Percentiles rank a stretch among this genome's conserved stretches.
Evolutionary conservation across 2,329 filamentous ascomycete genomes (phyloP).

Genomic region (Alternaria arborescens): DNA sequence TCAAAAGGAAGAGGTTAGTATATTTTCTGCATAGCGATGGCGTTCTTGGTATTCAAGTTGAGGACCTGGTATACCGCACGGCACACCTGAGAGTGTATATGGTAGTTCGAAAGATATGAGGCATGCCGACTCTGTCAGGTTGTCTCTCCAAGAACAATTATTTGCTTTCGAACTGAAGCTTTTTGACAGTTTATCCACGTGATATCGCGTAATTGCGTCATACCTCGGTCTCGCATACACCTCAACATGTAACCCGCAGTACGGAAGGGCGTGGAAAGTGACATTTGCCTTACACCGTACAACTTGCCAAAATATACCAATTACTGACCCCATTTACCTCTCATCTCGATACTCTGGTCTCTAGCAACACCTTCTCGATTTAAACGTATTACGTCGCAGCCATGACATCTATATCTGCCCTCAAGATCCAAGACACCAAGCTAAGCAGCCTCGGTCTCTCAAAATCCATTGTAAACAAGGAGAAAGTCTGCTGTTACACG

Average conservation of each 20-base stretch:
- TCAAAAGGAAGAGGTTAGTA: slow-evolving; percentile 7
- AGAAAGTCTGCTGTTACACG: slow-evolving; percentile 40
- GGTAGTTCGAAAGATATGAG: slow-evolving; percentile 1
- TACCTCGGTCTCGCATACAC: slow-evolving; percentile 2
- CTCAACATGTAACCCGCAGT: neutral
- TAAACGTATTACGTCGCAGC: neutral
- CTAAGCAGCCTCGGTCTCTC: slow-evolving; percentile 37
- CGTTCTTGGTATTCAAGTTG: slow-evolving; percentile 27
- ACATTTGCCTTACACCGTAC: neutral
- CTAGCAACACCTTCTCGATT: neutral
- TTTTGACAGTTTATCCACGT: neutral
- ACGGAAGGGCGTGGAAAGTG: slow-evolving; percentile 5
- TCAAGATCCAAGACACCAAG: slow-evolving; percentile 41
- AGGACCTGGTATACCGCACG: neutral
- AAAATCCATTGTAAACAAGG: slow-evolving; percentile 37
- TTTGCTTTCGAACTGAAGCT: neutral
- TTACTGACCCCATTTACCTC: neutral
- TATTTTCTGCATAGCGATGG: slow-evolving; percentile 45
- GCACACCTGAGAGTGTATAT: slow-evolving; percentile 1
- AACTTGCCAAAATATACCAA: neutral
- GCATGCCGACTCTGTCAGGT: neutral
- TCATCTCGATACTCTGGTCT: neutral
- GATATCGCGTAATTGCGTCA: slow-evolving; percentile 21
- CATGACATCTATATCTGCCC: slow-evolving; percentile 33
- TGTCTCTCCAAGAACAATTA: neutral